A percentile compares a stretch with the other conserved stretches of the same genome.
phyloP scores from a whole-genome alignment of 2,329 filamentous ascomycete species.

The Botrytis sinoallii region DNA sequence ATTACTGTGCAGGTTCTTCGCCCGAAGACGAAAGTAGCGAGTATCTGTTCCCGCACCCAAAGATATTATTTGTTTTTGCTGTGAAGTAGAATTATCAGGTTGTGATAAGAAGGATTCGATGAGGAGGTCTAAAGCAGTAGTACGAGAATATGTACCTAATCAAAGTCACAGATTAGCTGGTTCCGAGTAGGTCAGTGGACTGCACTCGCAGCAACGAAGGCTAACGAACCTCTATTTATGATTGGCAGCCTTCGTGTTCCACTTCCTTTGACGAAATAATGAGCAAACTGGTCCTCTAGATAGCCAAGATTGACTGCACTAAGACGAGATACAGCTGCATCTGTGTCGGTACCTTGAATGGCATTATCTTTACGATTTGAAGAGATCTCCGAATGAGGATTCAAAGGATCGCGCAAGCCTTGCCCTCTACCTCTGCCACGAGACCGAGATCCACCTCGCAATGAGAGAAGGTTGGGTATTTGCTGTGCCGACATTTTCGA shows the following conservation, averaged over 20 bases:
- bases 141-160: slow-evolving; percentile 87
- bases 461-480: slow-evolving; percentile 74
- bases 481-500: slow-evolving; percentile 63
- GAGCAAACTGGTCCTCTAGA: slow-evolving; percentile 75
- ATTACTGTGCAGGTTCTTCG: slow-evolving; percentile 33
- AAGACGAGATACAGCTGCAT: slow-evolving; percentile 83
- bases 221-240: slow-evolving; percentile 77
- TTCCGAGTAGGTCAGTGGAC: not conserved
- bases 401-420: slow-evolving; percentile 38
- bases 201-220: slow-evolving; percentile 18
- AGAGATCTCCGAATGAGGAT: slow-evolving; percentile 11
- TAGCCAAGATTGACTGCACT: slow-evolving; percentile 88
- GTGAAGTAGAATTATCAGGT: slow-evolving; percentile 22
- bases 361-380: slow-evolving; percentile 56
- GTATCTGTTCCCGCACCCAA: slow-evolving; percentile 94
- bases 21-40: slow-evolving; percentile 68
- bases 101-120: slow-evolving; percentile 64
- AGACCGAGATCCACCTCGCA: slow-evolving; percentile 46
- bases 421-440: slow-evolving; percentile 44
- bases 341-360: slow-evolving; percentile 86
- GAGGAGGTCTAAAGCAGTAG: slow-evolving; percentile 75
- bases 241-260: slow-evolving; percentile 73
- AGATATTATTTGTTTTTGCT: slow-evolving; percentile 74
- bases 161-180: slow-evolving; percentile 6
- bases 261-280: slow-evolving; percentile 59